Evolutionary conservation across 2,329 filamentous ascomycete species (phyloP).

Genomic region (Paecilomyces fulvus): DNA sequence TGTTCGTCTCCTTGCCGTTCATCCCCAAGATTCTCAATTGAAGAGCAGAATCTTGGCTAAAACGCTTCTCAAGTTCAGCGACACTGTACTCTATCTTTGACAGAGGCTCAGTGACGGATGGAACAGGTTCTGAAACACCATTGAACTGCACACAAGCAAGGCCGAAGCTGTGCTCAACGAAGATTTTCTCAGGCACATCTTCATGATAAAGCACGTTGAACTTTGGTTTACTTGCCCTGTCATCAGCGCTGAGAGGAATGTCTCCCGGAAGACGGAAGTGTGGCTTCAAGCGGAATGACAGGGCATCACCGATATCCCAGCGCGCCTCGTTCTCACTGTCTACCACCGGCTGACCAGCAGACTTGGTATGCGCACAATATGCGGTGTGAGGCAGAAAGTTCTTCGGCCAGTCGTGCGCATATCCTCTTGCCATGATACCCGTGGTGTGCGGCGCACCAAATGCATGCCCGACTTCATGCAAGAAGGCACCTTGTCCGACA

Average conservation of each 20-base stretch:
- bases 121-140: slow-evolving; percentile 8
- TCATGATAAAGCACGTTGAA: slow-evolving; percentile 8
- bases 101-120: slow-evolving; percentile 9
- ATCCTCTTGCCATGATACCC: slow-evolving; percentile 32
- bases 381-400: slow-evolving; percentile 32
- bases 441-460: slow-evolving; percentile 24
- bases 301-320: slow-evolving; percentile 24
- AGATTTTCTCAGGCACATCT: neutral
- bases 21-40: slow-evolving; percentile 27
- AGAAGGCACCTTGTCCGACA: slow-evolving; percentile 29
- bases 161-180: slow-evolving; percentile 10
- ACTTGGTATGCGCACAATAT: slow-evolving; percentile 8
- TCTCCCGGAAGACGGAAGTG: slow-evolving; percentile 19
- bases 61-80: slow-evolving; percentile 7
- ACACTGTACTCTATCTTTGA: neutral
- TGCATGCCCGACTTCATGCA: slow-evolving; percentile 31
- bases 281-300: slow-evolving; percentile 11
- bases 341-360: neutral
- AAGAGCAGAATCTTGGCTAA: slow-evolving; percentile 20
- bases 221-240: neutral
- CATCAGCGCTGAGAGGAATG: slow-evolving; percentile 1
- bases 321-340: slow-evolving; percentile 16
- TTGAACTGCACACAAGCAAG: slow-evolving; percentile 23
- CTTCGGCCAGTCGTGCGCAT: slow-evolving; percentile 35
- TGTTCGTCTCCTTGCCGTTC: slow-evolving; percentile 32